Percentiles rank a stretch among this genome's conserved stretches.
These are phyloP conservation scores for Aaosphaeria pasadenensis DNA, from an alignment of 2,329 filamentous ascomycete species.

Conservation along the genomic window DNA sequence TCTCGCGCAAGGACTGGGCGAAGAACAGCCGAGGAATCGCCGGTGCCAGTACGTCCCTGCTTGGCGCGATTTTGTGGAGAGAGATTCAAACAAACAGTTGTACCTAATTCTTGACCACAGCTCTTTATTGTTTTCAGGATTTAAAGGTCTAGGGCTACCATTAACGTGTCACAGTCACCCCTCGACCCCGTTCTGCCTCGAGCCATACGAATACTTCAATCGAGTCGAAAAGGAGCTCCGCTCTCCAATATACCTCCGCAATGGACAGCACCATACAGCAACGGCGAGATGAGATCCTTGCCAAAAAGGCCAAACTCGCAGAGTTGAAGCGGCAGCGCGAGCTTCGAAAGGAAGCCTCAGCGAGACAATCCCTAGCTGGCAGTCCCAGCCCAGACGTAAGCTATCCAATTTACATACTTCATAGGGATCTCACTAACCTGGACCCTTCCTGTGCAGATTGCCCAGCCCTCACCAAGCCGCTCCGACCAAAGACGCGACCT, in stretches of 20 bases:
- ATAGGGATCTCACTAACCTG: too few relatives aligned
- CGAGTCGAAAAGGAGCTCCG: background rate
- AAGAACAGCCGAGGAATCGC: background rate
- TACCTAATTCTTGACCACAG: background rate
- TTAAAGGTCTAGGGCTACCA: too few relatives aligned
- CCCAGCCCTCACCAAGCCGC: conserved; percentile 68
- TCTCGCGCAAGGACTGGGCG: conserved; percentile 10
- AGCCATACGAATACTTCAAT: too few relatives aligned
- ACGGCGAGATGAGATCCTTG: conserved; percentile 91
- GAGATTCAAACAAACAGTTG: background rate
- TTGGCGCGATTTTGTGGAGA: background rate
- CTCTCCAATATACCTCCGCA: conserved; percentile 4
- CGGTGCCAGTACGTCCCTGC: background rate
- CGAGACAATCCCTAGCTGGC: conserved; percentile 60
- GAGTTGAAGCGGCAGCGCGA: conserved; percentile 93
- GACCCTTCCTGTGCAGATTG: conserved; percentile 47
- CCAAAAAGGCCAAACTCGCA: conserved; percentile 94
- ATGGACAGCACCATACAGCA: conserved; percentile 62
- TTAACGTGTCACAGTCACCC: too few relatives aligned
- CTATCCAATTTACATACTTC: background rate
- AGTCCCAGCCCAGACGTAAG: conserved; percentile 59
- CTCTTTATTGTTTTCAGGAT: background rate
- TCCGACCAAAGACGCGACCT: conserved; percentile 71
- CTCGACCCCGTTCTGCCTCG: too few relatives aligned
- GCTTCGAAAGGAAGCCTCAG: conserved; percentile 71